phyloP scores from a whole-genome alignment of 768 basidiomycete species.

The Boletus barrowsii region DNA sequence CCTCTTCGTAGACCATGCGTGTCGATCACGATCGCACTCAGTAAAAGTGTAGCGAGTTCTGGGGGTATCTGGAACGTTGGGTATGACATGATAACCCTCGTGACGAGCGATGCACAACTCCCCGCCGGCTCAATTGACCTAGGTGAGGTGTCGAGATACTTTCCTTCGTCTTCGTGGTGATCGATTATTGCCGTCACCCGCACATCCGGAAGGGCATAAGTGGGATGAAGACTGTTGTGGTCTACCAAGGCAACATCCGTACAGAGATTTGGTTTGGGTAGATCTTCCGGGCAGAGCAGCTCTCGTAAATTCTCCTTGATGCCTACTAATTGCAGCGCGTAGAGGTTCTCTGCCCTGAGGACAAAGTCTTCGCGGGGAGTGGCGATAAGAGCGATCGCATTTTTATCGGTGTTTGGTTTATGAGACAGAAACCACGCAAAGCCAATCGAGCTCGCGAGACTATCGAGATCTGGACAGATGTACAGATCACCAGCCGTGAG shows the following conservation, averaged over 20 bases:
- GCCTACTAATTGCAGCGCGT: slow-evolving; percentile 63
- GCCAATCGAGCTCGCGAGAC: slow-evolving; percentile 79
- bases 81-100: slow-evolving; percentile 33
- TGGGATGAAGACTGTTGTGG: slow-evolving; percentile 68
- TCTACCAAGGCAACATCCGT: slow-evolving; percentile 81
- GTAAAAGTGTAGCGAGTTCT: slow-evolving; percentile 73
- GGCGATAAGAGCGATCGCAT: slow-evolving; percentile 69
- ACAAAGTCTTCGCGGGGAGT: slow-evolving; percentile 63
- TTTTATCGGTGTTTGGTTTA: slow-evolving; percentile 33
- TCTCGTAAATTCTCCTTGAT: slow-evolving; percentile 48
- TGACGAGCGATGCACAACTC: slow-evolving; percentile 71
- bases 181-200: slow-evolving; percentile 81
- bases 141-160: slow-evolving; percentile 59
- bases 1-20: slow-evolving; percentile 74
- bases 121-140: slow-evolving; percentile 70
- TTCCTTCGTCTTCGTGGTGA: slow-evolving; percentile 86
- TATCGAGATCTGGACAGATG: slow-evolving; percentile 73
- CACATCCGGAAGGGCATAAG: slow-evolving; percentile 39
- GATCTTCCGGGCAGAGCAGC: slow-evolving; percentile 67
- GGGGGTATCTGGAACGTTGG: slow-evolving; percentile 36
- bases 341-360: slow-evolving; percentile 84
- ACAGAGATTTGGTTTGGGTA: slow-evolving; percentile 43
- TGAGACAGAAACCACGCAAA: slow-evolving; percentile 72
- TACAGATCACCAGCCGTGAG: not conserved
- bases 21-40: slow-evolving; percentile 83